phyloP scores from a whole-genome alignment of 106 monocot species.

The Apostasia ramifera region DNA sequence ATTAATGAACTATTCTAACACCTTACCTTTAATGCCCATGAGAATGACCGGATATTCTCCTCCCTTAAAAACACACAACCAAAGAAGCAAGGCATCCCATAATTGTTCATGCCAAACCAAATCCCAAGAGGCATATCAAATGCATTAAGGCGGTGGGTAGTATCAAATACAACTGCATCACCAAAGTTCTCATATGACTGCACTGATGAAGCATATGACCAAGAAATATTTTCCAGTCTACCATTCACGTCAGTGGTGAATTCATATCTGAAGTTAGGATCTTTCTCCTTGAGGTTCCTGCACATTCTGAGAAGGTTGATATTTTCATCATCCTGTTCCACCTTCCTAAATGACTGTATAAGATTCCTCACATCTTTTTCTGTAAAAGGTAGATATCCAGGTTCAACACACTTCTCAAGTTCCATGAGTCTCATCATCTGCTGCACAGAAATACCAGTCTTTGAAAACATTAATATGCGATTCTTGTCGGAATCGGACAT shows the following conservation, averaged over 20 bases:
- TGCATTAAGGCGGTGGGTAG: slow-evolving; percentile 49
- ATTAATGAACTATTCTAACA: not conserved
- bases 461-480: slow-evolving; percentile 76
- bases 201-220: slow-evolving; percentile 81
- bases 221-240: slow-evolving; percentile 71
- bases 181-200: slow-evolving; percentile 77
- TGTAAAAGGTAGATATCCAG: slow-evolving; percentile 72
- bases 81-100: slow-evolving; percentile 79
- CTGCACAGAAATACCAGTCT: slow-evolving; percentile 79
- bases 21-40: slow-evolving; percentile 82
- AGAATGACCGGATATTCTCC: slow-evolving; percentile 51
- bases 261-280: slow-evolving; percentile 66
- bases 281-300: slow-evolving; percentile 58
- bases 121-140: slow-evolving; percentile 70
- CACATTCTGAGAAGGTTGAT: slow-evolving; percentile 73
- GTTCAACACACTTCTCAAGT: slow-evolving; percentile 67
- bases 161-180: slow-evolving; percentile 79
- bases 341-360: slow-evolving; percentile 60
- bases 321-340: slow-evolving; percentile 55
- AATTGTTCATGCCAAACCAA: slow-evolving; percentile 85
- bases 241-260: slow-evolving; percentile 46
- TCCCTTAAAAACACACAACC: slow-evolving; percentile 71
- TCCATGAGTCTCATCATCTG: slow-evolving; percentile 89
- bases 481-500: slow-evolving; percentile 64
- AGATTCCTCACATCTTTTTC: slow-evolving; percentile 93